A percentile compares a stretch with the other conserved stretches of the same genome.
Evolutionary conservation across 2,329 filamentous ascomycete species (phyloP).

Genomic region (Periglandula ipomoeae): DNA sequence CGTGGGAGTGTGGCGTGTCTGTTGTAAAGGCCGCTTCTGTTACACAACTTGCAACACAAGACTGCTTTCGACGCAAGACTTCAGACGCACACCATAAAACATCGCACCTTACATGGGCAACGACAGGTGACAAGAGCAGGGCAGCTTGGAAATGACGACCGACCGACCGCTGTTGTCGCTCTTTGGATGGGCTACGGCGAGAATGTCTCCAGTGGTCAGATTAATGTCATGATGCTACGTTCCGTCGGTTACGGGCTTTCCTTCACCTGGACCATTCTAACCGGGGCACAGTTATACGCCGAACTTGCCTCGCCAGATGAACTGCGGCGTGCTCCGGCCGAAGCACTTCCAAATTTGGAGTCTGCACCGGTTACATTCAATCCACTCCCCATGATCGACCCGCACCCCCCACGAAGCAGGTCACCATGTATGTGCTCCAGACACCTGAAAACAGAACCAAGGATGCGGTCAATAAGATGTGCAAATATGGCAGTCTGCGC

Average conservation of each 20-base stretch:
- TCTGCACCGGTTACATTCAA: neutral
- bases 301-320: neutral
- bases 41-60: neutral
- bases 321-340: constrained; percentile 2
- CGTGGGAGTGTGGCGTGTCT: neutral
- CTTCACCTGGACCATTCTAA: neutral
- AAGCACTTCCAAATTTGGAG: neutral
- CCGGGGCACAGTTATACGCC: neutral
- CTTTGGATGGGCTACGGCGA: neutral
- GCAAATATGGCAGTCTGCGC: neutral
- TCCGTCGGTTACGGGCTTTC: neutral
- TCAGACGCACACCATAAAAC: neutral
- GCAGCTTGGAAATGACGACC: neutral
- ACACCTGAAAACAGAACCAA: no score
- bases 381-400: neutral
- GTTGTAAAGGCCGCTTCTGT: neutral
- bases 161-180: neutral
- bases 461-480: neutral
- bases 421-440: no score
- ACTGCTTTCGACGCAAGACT: neutral
- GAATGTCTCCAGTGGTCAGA: neutral
- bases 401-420: neutral
- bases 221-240: neutral
- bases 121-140: neutral
- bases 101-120: neutral